phyloP scores from a whole-genome alignment of 2,329 filamentous ascomycete species.

The Chalaropsis thielavioides region DNA sequence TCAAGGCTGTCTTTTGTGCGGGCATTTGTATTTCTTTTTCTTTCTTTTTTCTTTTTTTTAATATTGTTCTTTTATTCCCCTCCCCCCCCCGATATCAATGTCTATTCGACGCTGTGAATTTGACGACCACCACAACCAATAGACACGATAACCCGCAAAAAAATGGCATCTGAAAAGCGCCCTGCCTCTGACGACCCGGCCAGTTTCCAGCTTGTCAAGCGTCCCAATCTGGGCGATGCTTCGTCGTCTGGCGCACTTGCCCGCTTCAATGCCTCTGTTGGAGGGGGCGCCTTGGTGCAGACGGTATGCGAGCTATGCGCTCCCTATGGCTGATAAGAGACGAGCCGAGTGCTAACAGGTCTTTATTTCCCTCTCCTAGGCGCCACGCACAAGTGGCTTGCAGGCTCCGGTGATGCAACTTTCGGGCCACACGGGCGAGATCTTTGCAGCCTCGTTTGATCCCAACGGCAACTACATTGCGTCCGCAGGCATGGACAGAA shows the following conservation, averaged over 20 bases:
- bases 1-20: constrained; percentile 4
- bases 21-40: too few species aligned
- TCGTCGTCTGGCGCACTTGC: constrained; percentile 34
- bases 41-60: neutral
- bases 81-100: neutral
- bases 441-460: constrained; percentile 84
- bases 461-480: constrained; percentile 77
- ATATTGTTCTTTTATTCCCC: neutral
- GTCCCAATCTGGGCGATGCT: constrained; percentile 51
- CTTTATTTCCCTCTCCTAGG: constrained; percentile 33
- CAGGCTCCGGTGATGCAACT: constrained; percentile 92
- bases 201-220: constrained; percentile 71
- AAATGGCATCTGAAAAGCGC: constrained; percentile 84
- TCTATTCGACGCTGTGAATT: constrained; percentile 4
- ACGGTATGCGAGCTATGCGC: constrained; percentile 27
- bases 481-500: constrained; percentile 88
- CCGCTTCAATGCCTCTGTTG: constrained; percentile 36
- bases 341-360: neutral
- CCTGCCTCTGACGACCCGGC: constrained; percentile 74
- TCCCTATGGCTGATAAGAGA: neutral
- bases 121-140: neutral
- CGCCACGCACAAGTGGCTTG: constrained; percentile 63
- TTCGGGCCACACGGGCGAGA: constrained; percentile 66
- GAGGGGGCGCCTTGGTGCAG: constrained; percentile 34
- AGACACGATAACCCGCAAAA: neutral